Evolutionary conservation across 192 early-diverging fungal species (phyloP).

Genomic region (Mortierella claussenii): DNA sequence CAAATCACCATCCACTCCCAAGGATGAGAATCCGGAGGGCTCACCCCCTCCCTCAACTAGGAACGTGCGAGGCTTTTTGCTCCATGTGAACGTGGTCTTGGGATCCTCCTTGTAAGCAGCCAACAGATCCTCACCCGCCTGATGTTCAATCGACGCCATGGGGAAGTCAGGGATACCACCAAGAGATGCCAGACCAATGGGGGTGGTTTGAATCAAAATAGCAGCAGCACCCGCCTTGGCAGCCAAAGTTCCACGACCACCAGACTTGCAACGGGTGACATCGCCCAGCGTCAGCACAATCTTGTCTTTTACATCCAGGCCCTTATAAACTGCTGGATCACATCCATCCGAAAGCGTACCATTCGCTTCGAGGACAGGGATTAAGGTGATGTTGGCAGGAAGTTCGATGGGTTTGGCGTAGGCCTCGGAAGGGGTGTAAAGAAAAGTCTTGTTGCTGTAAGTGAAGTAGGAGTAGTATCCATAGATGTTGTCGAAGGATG

Average conservation of each 20-base stretch:
- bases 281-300: slow-evolving; percentile 29
- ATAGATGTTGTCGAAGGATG: slow-evolving; percentile 62
- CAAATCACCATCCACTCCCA: slow-evolving; percentile 76
- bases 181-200: slow-evolving; percentile 36
- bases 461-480: slow-evolving; percentile 31
- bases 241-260: slow-evolving; percentile 52
- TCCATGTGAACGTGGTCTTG: slow-evolving; percentile 17
- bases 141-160: slow-evolving; percentile 31
- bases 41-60: slow-evolving; percentile 54
- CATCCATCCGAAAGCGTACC: slow-evolving; percentile 35
- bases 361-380: slow-evolving; percentile 34
- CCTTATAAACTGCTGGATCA: slow-evolving; percentile 2
- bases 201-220: slow-evolving; percentile 30
- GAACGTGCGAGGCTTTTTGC: slow-evolving; percentile 2
- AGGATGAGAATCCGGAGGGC: slow-evolving; percentile 77
- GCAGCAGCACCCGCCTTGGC: slow-evolving; percentile 13
- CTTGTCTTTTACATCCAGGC: slow-evolving; percentile 25
- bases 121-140: slow-evolving; percentile 45
- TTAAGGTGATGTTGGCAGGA: slow-evolving; percentile 26
- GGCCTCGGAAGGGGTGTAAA: slow-evolving; percentile 13
- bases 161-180: slow-evolving; percentile 29
- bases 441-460: slow-evolving; percentile 4
- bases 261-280: slow-evolving; percentile 23
- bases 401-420: slow-evolving; percentile 44
- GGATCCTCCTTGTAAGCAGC: slow-evolving; percentile 28